phyloP scores from a whole-genome alignment of 1,139 yeast genomes.

The Keqinozyma sinolaborantium region DNA sequence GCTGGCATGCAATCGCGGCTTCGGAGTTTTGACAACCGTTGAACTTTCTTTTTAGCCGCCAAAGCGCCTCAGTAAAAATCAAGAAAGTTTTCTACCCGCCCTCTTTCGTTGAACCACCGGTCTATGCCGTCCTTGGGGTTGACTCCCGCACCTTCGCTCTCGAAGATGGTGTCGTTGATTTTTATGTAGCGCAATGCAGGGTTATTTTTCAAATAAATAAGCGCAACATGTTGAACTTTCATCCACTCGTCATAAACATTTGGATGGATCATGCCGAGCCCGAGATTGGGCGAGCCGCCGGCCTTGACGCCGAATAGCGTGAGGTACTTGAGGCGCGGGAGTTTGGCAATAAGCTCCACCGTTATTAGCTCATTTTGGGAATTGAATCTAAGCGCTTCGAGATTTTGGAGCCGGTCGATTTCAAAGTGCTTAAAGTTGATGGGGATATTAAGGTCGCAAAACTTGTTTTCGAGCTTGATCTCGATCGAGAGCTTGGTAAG shows the following conservation, averaged over 20 bases:
- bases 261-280: conserved; percentile 51
- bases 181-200: conserved; percentile 36
- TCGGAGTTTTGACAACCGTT: no score
- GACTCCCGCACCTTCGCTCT: conserved; percentile 16
- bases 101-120: conserved; percentile 36
- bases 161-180: conserved; percentile 37
- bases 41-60: no score
- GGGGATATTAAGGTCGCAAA: conserved; percentile 25
- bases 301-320: conserved; percentile 50
- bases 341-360: conserved; percentile 16
- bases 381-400: conserved; percentile 39
- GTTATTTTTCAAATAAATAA: conserved; percentile 27
- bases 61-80: background rate
- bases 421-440: conserved; percentile 15
- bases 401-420: conserved; percentile 15
- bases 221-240: conserved; percentile 52
- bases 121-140: conserved; percentile 41
- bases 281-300: conserved; percentile 55
- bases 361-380: conserved; percentile 25
- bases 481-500: conserved; percentile 41
- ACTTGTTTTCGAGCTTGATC: conserved; percentile 29
- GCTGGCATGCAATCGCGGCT: background rate
- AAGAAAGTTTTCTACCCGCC: conserved; percentile 10
- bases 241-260: conserved; percentile 57
- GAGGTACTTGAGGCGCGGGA: conserved; percentile 31